Evolutionary conservation across 345 rosid genomes (phyloP), one percentile per base, ranked within the genome.

Genomic region (Dovyalis caffra): DNA sequence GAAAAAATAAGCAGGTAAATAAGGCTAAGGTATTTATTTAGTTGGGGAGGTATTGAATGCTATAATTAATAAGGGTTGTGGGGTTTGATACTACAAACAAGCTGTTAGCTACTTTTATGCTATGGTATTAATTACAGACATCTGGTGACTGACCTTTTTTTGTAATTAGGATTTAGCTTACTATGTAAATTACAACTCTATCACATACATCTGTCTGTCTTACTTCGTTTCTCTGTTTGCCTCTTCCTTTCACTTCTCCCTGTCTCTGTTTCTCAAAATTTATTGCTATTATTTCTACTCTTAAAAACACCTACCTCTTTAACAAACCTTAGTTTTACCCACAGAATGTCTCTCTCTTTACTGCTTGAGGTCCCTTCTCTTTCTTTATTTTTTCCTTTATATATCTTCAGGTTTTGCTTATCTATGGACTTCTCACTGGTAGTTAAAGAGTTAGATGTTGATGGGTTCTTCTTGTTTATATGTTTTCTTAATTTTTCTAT

Each of bases 11-110:
- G 43, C 64, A 32, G 38, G 35, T 72, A 18, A 72, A 56, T 25
- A 1, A 72, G 75, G 80, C 38, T 28, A 67, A 49, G 66, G 74
- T 77, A 49, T 49, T 49, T 6, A 49, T 72, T 74, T 80, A 73
- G 82, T 67, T 74, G 76, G 82, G 69, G 29, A 76, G 88, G 80
- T 76, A 83, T 75, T 86, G 18, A 85, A 85, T 86, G 85, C 81
- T 37, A 45, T 77, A 78, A 76, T 87, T 69, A 81, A 83, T 71
- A 72, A 74, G 74, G 40, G 18, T 15, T 26, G 37, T 23, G 61
- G 71, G 63, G 47, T 31, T 70, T 60, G 63, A 70, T 31, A 47
- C 67, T 3, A 37, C 31, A 51, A 25, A n/a, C 31, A 40, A 49
- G 63, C 74, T 72, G 74, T 72, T 81, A 79, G 73, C 60, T 66